Percentiles rank a stretch among this genome's conserved stretches.
phyloP scores from a whole-genome alignment of 2,329 filamentous ascomycete genomes.

The Exophiala alcalophila region DNA sequence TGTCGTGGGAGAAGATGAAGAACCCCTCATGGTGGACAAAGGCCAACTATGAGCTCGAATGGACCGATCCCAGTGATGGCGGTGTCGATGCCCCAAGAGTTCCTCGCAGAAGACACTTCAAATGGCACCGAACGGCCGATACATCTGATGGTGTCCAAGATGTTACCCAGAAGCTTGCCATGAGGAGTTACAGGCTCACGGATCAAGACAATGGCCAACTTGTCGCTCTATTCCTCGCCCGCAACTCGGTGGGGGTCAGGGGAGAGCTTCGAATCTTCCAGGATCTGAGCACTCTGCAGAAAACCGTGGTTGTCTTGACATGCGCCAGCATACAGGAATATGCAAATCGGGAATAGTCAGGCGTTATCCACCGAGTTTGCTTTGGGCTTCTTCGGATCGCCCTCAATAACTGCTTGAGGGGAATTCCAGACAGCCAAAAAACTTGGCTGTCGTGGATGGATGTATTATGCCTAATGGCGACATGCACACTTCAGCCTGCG shows the following conservation, averaged over 20 bases:
- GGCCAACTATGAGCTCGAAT: constrained; percentile 1
- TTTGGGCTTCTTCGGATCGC: too few relatives aligned
- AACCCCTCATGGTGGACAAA: not conserved
- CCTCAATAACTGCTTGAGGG: too few relatives aligned
- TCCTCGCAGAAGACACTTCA: constrained; percentile 3
- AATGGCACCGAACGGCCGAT: constrained; percentile 2
- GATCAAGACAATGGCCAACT: constrained; percentile 3
- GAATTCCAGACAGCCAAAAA: too few relatives aligned
- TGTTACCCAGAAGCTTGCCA: not conserved
- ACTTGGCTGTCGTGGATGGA: too few relatives aligned
- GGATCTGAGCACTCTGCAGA: constrained; percentile 1
- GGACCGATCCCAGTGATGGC: not conserved
- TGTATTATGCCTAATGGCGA: too few relatives aligned
- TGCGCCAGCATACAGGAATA: constrained; percentile 8
- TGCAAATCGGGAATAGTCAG: constrained; percentile 1
- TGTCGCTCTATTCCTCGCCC: constrained; percentile 5
- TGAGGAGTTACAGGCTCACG: constrained; percentile 4
- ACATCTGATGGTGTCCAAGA: constrained; percentile 1
- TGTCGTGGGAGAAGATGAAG: constrained; percentile 10
- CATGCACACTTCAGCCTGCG: constrained; percentile 19
- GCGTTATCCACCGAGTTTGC: too few relatives aligned
- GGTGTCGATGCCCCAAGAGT: not conserved
- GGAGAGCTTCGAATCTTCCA: constrained; percentile 6
- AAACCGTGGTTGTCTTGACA: constrained; percentile 3
- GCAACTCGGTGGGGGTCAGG: not conserved